Evolutionary conservation across 129 eudicot species (phyloP).

Genomic region (Saposhnikovia divaricata): DNA sequence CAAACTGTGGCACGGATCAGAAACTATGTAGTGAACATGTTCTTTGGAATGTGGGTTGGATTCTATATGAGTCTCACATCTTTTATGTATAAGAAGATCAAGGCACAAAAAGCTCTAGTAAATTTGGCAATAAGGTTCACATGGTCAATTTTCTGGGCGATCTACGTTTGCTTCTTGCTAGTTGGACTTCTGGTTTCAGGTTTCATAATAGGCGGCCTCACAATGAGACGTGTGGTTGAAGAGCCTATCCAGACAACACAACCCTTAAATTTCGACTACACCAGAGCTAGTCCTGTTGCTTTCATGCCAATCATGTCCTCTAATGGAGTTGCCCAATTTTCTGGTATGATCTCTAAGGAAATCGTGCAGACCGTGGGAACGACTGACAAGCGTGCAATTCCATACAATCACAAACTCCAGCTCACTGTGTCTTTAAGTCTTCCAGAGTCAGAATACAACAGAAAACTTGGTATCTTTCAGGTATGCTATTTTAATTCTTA

Average conservation of each 20-base stretch:
- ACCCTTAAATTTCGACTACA: slow-evolving; percentile 53
- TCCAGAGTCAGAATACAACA: slow-evolving; percentile 71
- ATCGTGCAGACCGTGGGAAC: neutral
- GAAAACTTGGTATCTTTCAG: slow-evolving; percentile 73
- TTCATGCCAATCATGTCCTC: slow-evolving; percentile 40
- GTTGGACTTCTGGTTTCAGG: slow-evolving; percentile 33
- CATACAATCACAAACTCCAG: slow-evolving; percentile 42
- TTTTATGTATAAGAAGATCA: slow-evolving; percentile 24
- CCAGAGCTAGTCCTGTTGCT: slow-evolving; percentile 46
- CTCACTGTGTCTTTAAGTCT: slow-evolving; percentile 43
- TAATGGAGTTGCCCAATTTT: slow-evolving; percentile 5
- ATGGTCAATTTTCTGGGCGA: slow-evolving; percentile 38
- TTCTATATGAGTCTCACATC: slow-evolving; percentile 18
- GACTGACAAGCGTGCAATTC: slow-evolving; percentile 23
- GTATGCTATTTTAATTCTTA: slow-evolving; percentile 19
- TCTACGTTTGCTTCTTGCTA: slow-evolving; percentile 34
- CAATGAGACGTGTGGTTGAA: slow-evolving; percentile 32
- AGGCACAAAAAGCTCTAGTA: slow-evolving; percentile 25
- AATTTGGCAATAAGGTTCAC: slow-evolving; percentile 31
- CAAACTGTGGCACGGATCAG: slow-evolving; percentile 19
- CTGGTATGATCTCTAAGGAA: slow-evolving; percentile 7
- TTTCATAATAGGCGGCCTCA: slow-evolving; percentile 30
- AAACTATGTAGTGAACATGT: slow-evolving; percentile 8
- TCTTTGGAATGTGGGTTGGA: slow-evolving; percentile 14
- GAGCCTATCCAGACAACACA: slow-evolving; percentile 29